Base-by-base conservation (phyloP, 345 rosid genomes). In the Arabis hirsuta region DNA sequence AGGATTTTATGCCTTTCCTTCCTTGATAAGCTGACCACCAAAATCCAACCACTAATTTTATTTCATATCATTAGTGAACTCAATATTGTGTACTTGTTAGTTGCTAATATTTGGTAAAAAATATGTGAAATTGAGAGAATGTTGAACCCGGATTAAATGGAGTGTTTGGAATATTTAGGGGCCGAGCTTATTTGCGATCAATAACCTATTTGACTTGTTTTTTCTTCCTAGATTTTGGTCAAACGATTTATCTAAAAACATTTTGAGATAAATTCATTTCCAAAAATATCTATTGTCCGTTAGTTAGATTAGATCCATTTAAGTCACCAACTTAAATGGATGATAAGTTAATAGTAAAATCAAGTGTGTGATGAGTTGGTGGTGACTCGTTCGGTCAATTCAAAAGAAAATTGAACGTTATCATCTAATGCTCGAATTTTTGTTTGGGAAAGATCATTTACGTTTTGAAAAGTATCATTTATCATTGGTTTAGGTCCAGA, bases 31-130 rank as follows among this genome's bases (percentile, higher is more conserved):
- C 16, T 16, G 16, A 16, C 16, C 16, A 16, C 16, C 24, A 10
- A 61, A 42, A 13, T 61, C 36, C 66, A 62, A 22, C 47, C 12
- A 20, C 32, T 59, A 41, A 41, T 39, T 39, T 56, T 2, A 27
- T 27, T 27, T 59, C 22, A 41, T 39, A 20, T 55, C 42, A 54
- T 27, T 12, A 0, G 57, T 38, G 36, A 32, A 6, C 36, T 5
- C 36, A 32, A 6, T 32, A 32, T 32, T 32, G 36, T 32, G 36
- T 32, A 6, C 7, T 32, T 32, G 8, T 27, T 32, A 32, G 8
- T 36, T 36, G 39, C 39, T 36, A 7, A 7, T 36, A 36, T 36
- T 36, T 42, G 12, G 27, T 48, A 2, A 19, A 20, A 20, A 10
- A 19, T 7, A 36, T 36, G 24, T n/a, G 24, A 31, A 19, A 10